Evolutionary conservation across 192 early-diverging fungal genomes (phyloP).

Genomic region (Coemansia sp.): DNA sequence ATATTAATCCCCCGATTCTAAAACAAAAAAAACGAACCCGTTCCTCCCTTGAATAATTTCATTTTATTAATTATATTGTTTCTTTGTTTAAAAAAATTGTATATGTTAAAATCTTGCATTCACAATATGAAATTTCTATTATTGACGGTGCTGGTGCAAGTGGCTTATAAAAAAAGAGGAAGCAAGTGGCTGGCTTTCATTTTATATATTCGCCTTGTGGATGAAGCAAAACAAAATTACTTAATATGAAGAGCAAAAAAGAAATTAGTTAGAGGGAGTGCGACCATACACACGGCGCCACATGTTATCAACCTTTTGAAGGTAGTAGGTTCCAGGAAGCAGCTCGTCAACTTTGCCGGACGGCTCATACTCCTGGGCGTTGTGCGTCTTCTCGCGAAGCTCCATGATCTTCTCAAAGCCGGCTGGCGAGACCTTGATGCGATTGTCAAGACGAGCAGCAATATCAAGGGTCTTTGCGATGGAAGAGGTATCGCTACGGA

Average conservation of each 20-base stretch:
- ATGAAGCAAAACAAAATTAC: background rate
- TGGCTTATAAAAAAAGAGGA: too few species aligned
- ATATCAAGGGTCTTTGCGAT: slow-evolving; percentile 70
- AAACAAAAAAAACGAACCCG: too few species aligned
- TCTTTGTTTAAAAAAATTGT: too few species aligned
- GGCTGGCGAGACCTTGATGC: slow-evolving; percentile 73
- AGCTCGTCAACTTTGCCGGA: slow-evolving; percentile 65
- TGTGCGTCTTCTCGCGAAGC: slow-evolving; percentile 85
- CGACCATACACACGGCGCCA: slow-evolving; percentile 87
- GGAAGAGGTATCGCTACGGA: slow-evolving; percentile 62
- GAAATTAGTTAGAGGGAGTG: slow-evolving; percentile 44
- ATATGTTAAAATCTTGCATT: too few species aligned
- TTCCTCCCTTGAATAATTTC: too few species aligned
- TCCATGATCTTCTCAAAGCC: slow-evolving; percentile 80
- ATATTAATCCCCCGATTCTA: too few species aligned
- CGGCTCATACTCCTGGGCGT: slow-evolving; percentile 79
- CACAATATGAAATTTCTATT: too few species aligned
- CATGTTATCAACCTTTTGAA: slow-evolving; percentile 87
- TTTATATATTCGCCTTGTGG: background rate
- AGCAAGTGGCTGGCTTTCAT: too few species aligned
- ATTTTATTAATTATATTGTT: too few species aligned
- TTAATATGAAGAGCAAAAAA: too few species aligned
- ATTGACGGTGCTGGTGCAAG: too few species aligned
- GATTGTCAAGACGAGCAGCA: slow-evolving; percentile 66
- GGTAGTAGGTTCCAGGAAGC: slow-evolving; percentile 83